Evolutionary conservation across 441 rosid species (phyloP).

Genomic region (Aleurites moluccanus): DNA sequence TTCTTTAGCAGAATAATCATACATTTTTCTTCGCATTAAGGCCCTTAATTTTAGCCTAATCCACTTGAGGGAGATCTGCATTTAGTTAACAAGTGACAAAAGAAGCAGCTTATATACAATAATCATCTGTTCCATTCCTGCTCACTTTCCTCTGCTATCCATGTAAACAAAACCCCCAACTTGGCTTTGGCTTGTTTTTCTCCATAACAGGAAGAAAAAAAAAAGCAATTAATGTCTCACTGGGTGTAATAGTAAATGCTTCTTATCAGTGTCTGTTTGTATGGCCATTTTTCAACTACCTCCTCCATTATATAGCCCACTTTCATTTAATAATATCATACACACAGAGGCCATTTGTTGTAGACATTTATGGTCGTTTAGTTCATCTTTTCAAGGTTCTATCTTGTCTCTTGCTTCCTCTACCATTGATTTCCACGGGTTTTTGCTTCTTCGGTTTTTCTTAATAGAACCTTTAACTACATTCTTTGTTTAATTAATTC

Average conservation of each 20-base stretch:
- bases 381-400: conserved; percentile 10
- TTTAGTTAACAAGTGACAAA: neutral
- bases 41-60: neutral
- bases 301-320: conserved; percentile 14
- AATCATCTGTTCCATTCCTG: neutral
- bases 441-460: conserved; percentile 14
- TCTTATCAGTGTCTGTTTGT: conserved; percentile 17
- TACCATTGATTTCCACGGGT: conserved; percentile 10
- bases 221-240: conserved; percentile 19
- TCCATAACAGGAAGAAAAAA: neutral
- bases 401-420: neutral
- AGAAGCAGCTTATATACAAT: neutral
- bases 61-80: neutral
- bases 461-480: conserved; percentile 14
- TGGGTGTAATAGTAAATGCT: conserved; percentile 11
- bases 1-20: neutral
- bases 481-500: conserved; percentile 34
- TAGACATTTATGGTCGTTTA: conserved; percentile 1
- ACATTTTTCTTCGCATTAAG: neutral
- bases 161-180: conserved; percentile 10
- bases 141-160: neutral
- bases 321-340: conserved; percentile 19
- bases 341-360: neutral
- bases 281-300: conserved; percentile 32
- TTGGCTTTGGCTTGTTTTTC: conserved; percentile 17